Percentiles rank a stretch among this genome's conserved stretches.
These are phyloP conservation scores for Phytopythium chamaehyphon DNA, from an alignment of 352 stramenopile species.

Conservation along the genomic window DNA sequence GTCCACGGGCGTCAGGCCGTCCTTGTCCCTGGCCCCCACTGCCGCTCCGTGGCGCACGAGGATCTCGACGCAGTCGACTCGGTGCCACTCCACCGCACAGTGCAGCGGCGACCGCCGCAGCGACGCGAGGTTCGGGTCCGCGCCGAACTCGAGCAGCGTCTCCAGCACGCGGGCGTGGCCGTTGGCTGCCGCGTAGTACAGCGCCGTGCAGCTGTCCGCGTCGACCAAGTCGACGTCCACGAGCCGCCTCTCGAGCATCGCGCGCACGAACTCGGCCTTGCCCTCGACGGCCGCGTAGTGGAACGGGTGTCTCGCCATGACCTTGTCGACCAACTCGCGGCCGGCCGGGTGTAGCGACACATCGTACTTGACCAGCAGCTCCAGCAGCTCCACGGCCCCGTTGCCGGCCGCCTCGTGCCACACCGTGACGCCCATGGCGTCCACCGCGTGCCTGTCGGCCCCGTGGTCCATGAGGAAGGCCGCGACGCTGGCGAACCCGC, in stretches of 20 bases:
- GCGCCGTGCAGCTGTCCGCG: constrained; percentile 52
- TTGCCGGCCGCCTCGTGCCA: constrained; percentile 78
- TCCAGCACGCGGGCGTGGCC: constrained; percentile 49
- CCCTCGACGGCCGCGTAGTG: constrained; percentile 79
- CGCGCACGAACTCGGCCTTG: constrained; percentile 44
- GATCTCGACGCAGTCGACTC: constrained; percentile 53
- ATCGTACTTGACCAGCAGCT: constrained; percentile 48
- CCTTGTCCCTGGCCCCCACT: constrained; percentile 30
- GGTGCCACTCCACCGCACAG: constrained; percentile 71
- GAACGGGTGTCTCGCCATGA: constrained; percentile 79
- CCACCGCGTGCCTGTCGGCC: constrained; percentile 57
- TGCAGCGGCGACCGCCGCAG: constrained; percentile 64
- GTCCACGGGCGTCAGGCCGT: constrained; percentile 27
- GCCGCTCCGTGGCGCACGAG: constrained; percentile 39
- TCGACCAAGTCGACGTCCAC: constrained; percentile 68
- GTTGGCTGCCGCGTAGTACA: constrained; percentile 76
- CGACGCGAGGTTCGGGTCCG: constrained; percentile 53
- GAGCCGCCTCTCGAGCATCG: constrained; percentile 47
- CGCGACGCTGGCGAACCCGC: constrained; percentile 38
- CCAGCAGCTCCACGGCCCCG: constrained; percentile 47
- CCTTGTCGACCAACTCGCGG: constrained; percentile 56
- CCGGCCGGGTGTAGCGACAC: constrained; percentile 39
- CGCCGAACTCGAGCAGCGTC: constrained; percentile 38
- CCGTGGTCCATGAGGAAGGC: constrained; percentile 50
- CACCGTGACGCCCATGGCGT: constrained; percentile 77